phyloP scores from a whole-genome alignment of 176 grass and related monocot species.

The Oropetium thomaeum region DNA sequence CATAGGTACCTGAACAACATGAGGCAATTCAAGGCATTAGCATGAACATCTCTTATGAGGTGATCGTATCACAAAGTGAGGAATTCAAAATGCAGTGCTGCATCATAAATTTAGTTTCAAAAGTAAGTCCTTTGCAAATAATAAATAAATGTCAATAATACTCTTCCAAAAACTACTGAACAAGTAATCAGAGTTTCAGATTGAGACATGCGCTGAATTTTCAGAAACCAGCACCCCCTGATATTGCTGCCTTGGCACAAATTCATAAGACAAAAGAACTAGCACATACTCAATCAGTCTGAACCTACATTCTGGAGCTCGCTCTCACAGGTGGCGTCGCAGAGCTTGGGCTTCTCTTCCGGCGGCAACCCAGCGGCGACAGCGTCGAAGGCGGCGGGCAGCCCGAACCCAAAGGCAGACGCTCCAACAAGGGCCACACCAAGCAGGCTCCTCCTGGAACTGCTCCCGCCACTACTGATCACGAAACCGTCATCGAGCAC shows the following conservation, averaged over 20 bases:
- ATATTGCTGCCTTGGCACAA: too few relatives aligned
- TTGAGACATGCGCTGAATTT: too few relatives aligned
- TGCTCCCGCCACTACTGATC: not conserved
- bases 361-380: constrained; percentile 77
- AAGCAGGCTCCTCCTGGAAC: constrained; percentile 41
- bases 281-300: constrained; percentile 5
- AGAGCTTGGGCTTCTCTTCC: constrained; percentile 92
- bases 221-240: too few relatives aligned
- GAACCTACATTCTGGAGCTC: constrained; percentile 89
- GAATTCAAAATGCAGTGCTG: not conserved
- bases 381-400: constrained; percentile 28
- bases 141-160: too few relatives aligned
- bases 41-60: not conserved
- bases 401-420: constrained; percentile 34
- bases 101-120: too few relatives aligned
- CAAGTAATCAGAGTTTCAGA: not conserved
- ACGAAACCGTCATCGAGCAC: not conserved
- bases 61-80: not conserved
- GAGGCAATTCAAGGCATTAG: not conserved
- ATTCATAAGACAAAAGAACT: not conserved
- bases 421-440: constrained; percentile 43
- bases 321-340: constrained; percentile 64
- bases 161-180: too few relatives aligned
- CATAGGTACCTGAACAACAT: constrained; percentile 57
- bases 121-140: too few relatives aligned